Evolutionary conservation across 2,329 filamentous ascomycete species (phyloP).

Genomic region (Pseudocercospora pini-densiflorae): DNA sequence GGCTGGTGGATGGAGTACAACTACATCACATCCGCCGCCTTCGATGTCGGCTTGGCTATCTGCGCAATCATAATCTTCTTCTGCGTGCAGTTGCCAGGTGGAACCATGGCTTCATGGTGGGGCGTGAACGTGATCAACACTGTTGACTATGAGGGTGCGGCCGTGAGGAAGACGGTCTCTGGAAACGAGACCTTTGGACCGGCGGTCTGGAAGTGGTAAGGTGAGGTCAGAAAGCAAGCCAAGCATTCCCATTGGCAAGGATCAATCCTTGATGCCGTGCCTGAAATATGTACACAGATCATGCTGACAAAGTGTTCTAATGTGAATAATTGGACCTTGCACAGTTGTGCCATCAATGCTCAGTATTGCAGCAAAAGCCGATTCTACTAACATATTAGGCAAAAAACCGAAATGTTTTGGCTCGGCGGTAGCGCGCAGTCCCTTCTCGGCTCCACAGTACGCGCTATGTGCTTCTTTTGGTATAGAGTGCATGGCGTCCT

Average conservation of each 20-base stretch:
- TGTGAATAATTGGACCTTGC: not conserved
- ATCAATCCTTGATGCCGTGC: not conserved
- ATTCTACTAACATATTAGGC: not conserved
- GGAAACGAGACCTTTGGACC: constrained; percentile 71
- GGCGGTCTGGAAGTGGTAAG: constrained; percentile 34
- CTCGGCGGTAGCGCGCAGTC: too few relatives aligned
- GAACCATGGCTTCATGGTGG: constrained; percentile 77
- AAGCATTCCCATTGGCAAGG: not conserved
- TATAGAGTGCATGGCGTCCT: too few relatives aligned
- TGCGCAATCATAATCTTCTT: constrained; percentile 89
- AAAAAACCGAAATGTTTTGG: not conserved
- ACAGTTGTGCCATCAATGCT: not conserved
- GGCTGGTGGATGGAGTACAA: constrained; percentile 79
- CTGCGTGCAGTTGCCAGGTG: constrained; percentile 78
- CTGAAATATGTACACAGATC: too few relatives aligned
- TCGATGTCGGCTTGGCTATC: constrained; percentile 82
- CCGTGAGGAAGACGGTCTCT: constrained; percentile 51
- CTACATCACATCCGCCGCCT: constrained; percentile 82
- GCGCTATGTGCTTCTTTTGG: too few relatives aligned
- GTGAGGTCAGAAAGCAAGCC: not conserved
- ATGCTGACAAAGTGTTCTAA: not conserved
- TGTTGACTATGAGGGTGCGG: constrained; percentile 20
- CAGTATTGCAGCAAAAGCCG: not conserved
- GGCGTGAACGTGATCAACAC: constrained; percentile 25
- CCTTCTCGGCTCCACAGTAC: too few relatives aligned